Evolutionary conservation across 164 flowering plant genomes (phyloP).

Genomic region (Tinospora cordifolia): DNA sequence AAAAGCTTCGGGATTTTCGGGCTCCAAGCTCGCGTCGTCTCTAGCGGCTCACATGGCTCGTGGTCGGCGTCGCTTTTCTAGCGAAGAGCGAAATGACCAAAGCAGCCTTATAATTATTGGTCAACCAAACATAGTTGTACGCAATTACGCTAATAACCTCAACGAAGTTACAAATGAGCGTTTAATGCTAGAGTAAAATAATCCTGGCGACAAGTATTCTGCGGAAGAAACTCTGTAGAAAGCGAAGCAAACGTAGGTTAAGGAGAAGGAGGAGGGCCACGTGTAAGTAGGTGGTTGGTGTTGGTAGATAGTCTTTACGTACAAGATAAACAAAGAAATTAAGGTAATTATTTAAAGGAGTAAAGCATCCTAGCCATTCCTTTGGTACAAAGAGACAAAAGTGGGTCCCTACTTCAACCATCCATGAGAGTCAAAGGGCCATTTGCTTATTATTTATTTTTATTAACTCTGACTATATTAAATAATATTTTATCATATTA

Average conservation of each 20-base stretch:
- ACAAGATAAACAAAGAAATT: slow-evolving; percentile 39
- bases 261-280: slow-evolving; percentile 11
- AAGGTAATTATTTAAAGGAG: slow-evolving; percentile 6
- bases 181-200: slow-evolving; percentile 16
- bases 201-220: slow-evolving; percentile 37
- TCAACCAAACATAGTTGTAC: too few relatives aligned
- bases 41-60: slow-evolving; percentile 6
- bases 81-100: slow-evolving; percentile 3
- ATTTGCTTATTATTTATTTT: neutral
- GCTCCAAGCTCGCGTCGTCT: neutral
- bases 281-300: slow-evolving; percentile 27
- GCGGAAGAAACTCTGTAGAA: slow-evolving; percentile 26
- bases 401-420: slow-evolving; percentile 9
- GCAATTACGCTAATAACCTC: too few relatives aligned
- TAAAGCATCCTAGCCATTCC: slow-evolving; percentile 10
- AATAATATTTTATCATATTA: too few relatives aligned
- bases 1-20: neutral
- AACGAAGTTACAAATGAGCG: neutral
- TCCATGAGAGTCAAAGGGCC: neutral
- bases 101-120: neutral
- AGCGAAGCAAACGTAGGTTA: slow-evolving; percentile 19
- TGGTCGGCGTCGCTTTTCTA: slow-evolving; percentile 5
- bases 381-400: slow-evolving; percentile 10
- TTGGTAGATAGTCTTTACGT: slow-evolving; percentile 31
- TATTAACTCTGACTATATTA: neutral